Conservation (phyloP, 768 basidiomycete species). For the Rhizopogon sp. region DNA sequence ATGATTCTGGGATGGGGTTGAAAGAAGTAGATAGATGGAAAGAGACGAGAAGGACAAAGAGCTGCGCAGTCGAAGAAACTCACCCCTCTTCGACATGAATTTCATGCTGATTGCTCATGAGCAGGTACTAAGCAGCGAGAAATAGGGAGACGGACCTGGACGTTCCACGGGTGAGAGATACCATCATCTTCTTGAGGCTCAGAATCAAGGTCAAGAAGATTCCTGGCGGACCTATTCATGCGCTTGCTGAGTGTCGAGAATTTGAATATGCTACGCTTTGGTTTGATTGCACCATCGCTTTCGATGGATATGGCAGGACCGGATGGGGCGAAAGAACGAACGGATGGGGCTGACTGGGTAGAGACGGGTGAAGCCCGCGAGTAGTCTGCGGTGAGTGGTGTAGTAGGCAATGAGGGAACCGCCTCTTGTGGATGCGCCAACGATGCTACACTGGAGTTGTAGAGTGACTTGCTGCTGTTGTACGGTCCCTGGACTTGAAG, state of each 20-base stretch:
- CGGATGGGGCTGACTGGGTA: slow-evolving; percentile 12
- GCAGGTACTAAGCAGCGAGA: neutral
- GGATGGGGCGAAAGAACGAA: neutral
- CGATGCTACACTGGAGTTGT: slow-evolving; percentile 41
- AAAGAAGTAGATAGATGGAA: neutral
- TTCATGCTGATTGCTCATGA: slow-evolving; percentile 47
- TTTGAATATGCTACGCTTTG: slow-evolving; percentile 31
- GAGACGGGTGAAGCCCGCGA: slow-evolving; percentile 3
- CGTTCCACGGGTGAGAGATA: slow-evolving; percentile 71
- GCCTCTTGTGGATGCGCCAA: slow-evolving; percentile 28
- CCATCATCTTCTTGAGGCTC: slow-evolving; percentile 41
- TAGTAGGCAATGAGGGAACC: slow-evolving; percentile 21
- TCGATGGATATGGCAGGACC: slow-evolving; percentile 15
- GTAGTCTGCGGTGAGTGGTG: slow-evolving; percentile 15
- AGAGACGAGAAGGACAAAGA: neutral
- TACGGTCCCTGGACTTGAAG: neutral
- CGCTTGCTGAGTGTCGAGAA: slow-evolving; percentile 29
- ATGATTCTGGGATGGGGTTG: neutral
- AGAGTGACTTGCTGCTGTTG: slow-evolving; percentile 27
- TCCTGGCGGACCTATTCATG: slow-evolving; percentile 26
- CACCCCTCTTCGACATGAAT: slow-evolving; percentile 77
- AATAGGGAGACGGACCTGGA: slow-evolving; percentile 45
- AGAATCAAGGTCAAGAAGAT: slow-evolving; percentile 15
- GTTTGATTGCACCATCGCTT: slow-evolving; percentile 14
- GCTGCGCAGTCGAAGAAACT: slow-evolving; percentile 13